A percentile compares a stretch with the other conserved stretches of the same genome.
These are phyloP conservation scores for Neodidymelliopsis sp. DNA, from an alignment of 2,329 filamentous ascomycete genomes.

Conservation along the genomic window DNA sequence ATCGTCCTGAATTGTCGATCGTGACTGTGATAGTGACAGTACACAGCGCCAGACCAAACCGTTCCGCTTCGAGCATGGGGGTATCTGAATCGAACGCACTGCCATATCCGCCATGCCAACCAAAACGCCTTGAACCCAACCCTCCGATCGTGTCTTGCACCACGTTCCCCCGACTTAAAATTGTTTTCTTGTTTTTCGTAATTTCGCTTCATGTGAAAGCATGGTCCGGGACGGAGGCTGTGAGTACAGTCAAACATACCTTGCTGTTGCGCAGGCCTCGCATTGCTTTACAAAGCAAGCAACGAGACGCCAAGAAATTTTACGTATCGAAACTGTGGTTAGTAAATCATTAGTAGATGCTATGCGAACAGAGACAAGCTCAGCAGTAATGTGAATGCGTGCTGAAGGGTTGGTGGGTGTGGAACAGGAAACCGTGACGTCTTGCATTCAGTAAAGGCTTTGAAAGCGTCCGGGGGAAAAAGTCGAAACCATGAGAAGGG, in stretches of 20 bases:
- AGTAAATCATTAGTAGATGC: conserved; percentile 16
- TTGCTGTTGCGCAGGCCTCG: conserved; percentile 9
- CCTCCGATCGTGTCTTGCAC: no score
- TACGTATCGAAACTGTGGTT: conserved; percentile 7
- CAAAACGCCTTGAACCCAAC: conserved; percentile 4
- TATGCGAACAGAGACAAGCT: neutral
- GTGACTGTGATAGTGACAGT: neutral
- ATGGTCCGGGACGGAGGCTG: neutral
- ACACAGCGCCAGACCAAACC: neutral
- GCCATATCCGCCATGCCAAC: conserved; percentile 2
- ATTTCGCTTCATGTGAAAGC: neutral
- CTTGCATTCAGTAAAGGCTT: no score
- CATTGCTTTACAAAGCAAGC: neutral
- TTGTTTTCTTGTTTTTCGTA: neutral
- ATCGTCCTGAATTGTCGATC: conserved; percentile 3
- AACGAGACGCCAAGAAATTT: neutral
- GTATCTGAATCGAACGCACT: conserved; percentile 16
- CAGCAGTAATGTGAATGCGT: neutral
- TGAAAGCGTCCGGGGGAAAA: no score
- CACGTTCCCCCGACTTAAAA: neutral
- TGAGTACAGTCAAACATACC: conserved; percentile 12
- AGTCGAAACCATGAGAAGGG: neutral
- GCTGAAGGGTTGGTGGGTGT: neutral
- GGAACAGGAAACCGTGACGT: no score
- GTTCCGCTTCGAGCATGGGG: neutral